Conservation (phyloP, 345 rosid genomes). For the Murraya paniculata region DNA sequence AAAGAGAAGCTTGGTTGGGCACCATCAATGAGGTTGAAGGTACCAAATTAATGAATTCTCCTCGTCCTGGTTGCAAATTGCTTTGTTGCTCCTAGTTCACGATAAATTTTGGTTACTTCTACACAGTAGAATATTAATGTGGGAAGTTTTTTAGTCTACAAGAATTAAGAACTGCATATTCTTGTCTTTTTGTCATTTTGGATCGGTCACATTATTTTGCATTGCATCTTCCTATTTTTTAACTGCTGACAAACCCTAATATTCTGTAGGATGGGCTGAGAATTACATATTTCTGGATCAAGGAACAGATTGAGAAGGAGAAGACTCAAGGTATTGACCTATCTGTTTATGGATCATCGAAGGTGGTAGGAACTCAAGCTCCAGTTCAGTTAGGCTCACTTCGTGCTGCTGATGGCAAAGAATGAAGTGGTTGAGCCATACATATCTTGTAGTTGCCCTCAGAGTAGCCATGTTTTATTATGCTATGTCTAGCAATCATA, state of each 20-base stretch:
- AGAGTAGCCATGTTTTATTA: slow-evolving; percentile 17
- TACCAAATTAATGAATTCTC: slow-evolving; percentile 19
- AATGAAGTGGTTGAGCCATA: slow-evolving; percentile 34
- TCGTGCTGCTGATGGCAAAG: slow-evolving; percentile 93
- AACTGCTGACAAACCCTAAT: slow-evolving; percentile 2
- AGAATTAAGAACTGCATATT: background rate
- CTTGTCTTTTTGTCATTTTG: background rate
- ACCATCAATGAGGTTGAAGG: slow-evolving; percentile 94
- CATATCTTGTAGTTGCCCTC: background rate
- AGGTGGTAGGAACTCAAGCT: slow-evolving; percentile 99
- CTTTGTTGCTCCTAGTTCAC: background rate
- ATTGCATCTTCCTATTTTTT: background rate
- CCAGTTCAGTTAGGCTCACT: slow-evolving; percentile 95
- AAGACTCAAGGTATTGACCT: slow-evolving; percentile 71
- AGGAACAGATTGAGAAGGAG: slow-evolving; percentile 95
- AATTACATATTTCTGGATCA: slow-evolving; percentile 93
- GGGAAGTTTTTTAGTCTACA: background rate
- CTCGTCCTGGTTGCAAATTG: background rate
- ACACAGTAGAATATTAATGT: background rate
- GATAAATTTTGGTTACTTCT: background rate
- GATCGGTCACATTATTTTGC: background rate
- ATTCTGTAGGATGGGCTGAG: slow-evolving; percentile 80
- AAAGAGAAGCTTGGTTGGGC: slow-evolving; percentile 99
- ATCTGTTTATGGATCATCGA: slow-evolving; percentile 80
- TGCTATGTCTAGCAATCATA: slow-evolving; percentile 13